Conservation (phyloP, 2,329 filamentous ascomycete species). For the Monosporascus sp. region DNA sequence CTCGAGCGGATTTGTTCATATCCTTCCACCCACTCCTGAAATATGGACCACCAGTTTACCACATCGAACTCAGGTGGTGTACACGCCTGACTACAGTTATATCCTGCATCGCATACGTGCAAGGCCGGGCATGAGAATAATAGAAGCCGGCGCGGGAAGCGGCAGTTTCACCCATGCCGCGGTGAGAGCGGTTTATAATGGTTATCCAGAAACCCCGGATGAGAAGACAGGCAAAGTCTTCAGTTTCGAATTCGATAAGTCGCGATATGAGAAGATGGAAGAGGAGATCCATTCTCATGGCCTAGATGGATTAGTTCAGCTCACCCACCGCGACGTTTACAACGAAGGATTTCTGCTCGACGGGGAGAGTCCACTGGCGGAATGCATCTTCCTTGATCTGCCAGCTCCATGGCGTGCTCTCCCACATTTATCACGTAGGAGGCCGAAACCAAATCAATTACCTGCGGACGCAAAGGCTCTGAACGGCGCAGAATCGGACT, state of each 20-base stretch:
- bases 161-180: constrained; percentile 81
- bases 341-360: constrained; percentile 65
- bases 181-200: constrained; percentile 70
- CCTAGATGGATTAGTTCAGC: constrained; percentile 59
- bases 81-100: constrained; percentile 83
- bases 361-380: constrained; percentile 56
- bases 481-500: constrained; percentile 26
- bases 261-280: constrained; percentile 63
- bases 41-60: constrained; percentile 77
- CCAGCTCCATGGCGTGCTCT: constrained; percentile 79
- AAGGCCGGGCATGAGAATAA: constrained; percentile 66
- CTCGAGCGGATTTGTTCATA: constrained; percentile 68
- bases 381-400: constrained; percentile 73
- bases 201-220: constrained; percentile 47
- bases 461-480: constrained; percentile 11
- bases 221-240: constrained; percentile 64
- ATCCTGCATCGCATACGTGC: constrained; percentile 72
- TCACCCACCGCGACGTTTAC: constrained; percentile 79
- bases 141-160: constrained; percentile 78
- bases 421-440: constrained; percentile 63
- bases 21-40: constrained; percentile 75
- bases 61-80: constrained; percentile 81
- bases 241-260: constrained; percentile 78
- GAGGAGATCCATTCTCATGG: constrained; percentile 66
- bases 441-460: constrained; percentile 27